Conservation (phyloP, 768 basidiomycete genomes). For the Boletus rubropictus region DNA sequence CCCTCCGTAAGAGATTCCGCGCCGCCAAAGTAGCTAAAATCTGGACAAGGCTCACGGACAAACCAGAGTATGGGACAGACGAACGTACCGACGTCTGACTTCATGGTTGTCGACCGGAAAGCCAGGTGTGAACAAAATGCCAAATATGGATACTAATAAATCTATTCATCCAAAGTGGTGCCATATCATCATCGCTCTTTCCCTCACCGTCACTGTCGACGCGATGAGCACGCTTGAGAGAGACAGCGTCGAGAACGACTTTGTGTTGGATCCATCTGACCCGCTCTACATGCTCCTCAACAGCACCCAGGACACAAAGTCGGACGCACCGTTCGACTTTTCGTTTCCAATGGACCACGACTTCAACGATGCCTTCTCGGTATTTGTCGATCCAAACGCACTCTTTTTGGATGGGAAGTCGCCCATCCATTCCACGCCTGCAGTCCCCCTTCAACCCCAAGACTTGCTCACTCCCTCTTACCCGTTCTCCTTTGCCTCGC, state of each 20-base stretch:
- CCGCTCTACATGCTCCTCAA: conserved; percentile 55
- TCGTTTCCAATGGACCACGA: conserved; percentile 54
- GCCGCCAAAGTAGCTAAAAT: conserved; percentile 78
- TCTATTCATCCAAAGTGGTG: conserved; percentile 20
- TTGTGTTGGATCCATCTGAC: conserved; percentile 50
- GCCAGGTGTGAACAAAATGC: conserved; percentile 24
- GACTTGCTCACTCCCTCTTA: conserved; percentile 29
- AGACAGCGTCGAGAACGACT: conserved; percentile 29
- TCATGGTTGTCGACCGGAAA: conserved; percentile 7
- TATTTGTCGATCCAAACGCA: conserved; percentile 61
- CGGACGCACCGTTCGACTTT: conserved; percentile 36
- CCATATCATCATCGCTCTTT: conserved; percentile 8
- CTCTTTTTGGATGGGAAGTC: conserved; percentile 40
- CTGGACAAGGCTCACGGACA: conserved; percentile 29
- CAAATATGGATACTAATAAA: conserved; percentile 10
- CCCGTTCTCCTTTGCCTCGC: conserved; percentile 40
- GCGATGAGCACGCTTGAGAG: conserved; percentile 16
- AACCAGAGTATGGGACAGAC: background rate
- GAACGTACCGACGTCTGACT: conserved; percentile 20
- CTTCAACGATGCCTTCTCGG: conserved; percentile 42
- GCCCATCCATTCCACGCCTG: conserved; percentile 9
- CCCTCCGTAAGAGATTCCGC: conserved; percentile 68
- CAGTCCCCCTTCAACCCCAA: conserved; percentile 24
- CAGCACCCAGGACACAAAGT: conserved; percentile 33
- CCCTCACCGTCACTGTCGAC: background rate